Evolutionary conservation across 169 alveolate genomes (phyloP).

Genomic region (Plasmodium vivax): DNA sequence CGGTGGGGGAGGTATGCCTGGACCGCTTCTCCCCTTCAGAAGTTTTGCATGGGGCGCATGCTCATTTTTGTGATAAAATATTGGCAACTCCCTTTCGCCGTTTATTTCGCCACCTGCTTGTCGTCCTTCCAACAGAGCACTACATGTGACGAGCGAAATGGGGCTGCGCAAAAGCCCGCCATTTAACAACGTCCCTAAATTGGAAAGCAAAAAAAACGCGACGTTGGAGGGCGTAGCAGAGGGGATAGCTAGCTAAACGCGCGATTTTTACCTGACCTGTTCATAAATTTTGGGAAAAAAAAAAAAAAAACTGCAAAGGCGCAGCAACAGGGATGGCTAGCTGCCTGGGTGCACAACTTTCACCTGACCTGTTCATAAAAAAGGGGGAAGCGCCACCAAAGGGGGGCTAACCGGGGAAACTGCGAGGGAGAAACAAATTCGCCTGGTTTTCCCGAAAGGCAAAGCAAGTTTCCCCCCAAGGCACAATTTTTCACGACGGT

Average conservation of each 20-base stretch:
- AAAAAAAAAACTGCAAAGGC: not conserved
- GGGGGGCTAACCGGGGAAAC: not conserved
- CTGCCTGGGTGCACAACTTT: not conserved
- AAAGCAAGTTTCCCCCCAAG: no score
- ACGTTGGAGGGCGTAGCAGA: not conserved
- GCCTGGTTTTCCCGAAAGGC: no score
- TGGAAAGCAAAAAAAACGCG: not conserved
- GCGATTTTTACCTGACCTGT: not conserved
- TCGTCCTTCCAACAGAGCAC: not conserved
- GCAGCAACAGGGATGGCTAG: not conserved
- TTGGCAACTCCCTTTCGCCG: not conserved
- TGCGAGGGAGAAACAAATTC: no score
- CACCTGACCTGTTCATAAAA: slow-evolving; percentile 1
- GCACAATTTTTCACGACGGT: no score
- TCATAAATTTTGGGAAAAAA: not conserved
- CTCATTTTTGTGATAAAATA: not conserved
- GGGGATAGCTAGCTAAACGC: not conserved
- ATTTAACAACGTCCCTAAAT: no score
- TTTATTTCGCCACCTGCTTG: not conserved
- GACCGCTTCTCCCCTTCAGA: no score
- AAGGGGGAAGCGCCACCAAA: not conserved
- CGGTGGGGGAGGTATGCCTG: no score
- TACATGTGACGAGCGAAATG: no score
- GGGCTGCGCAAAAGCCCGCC: no score
- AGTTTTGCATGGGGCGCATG: not conserved